Base-by-base conservation (phyloP, 2,329 filamentous ascomycete species). In the Knufia petricola region DNA sequence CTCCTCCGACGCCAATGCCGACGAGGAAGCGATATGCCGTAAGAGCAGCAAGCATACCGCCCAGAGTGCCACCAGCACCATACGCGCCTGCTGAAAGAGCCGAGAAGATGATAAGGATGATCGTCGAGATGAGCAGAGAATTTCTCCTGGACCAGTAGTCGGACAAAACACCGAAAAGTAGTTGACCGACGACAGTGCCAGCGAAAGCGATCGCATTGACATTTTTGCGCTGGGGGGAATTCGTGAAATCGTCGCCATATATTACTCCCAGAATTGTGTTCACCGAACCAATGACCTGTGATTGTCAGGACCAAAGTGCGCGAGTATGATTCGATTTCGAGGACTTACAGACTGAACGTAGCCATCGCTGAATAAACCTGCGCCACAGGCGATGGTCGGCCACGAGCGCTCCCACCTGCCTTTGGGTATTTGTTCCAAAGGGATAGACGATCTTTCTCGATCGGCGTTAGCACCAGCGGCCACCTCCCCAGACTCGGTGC, bases 81-180 rank as follows among this genome's bases (percentile, higher is more conserved):
- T 94, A 95, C 0, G 85, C 81, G 0, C 80, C 88, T 2, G 88
- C 78, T 3, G 80, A 78, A 1, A 95, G 73, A 2, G 85, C 84
- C 1, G 88, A 87, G 61, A 95, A 95, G 54, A 95, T 58, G 54
- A 95, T 82, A 28, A 95, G 74, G 58, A 95, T 86, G 48, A 87
- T 61, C 2, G 89, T 95, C 0, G 86, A 92, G 13, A 83, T 69
- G 53, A 94, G 75, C 30, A 95, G 76, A 6, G 85, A 84, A 71
- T 87, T 85, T 59, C 84, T 88, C 17, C 89, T 80, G 8, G 86
- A 92, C 76, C 81, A 94, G 64, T 85, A 81, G 62, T 95, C 89
- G 49, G 82, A 82, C 6, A 85, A 78, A 58, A 82, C 87, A 19
- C 88, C 88, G 58, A 95, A 94, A 39, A 82, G 62, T 4, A 94